Conservation (phyloP, 2,329 filamentous ascomycete genomes). For the Diaporthe citrichinensis region DNA sequence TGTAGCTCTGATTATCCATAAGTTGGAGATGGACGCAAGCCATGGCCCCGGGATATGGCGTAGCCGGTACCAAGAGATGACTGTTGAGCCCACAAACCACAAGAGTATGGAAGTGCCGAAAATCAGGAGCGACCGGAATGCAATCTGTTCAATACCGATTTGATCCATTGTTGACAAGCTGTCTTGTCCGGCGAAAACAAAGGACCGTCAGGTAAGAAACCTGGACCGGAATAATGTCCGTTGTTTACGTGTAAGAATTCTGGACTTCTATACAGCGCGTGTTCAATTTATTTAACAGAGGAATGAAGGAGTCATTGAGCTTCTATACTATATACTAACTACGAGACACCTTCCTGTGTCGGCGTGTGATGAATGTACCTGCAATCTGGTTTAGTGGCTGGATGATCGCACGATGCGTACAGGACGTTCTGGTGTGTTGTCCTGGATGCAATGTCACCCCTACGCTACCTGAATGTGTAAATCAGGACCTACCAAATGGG, state of each 20-base stretch:
- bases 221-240: neutral
- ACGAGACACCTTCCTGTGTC: neutral
- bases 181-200: neutral
- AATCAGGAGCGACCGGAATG: neutral
- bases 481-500: constrained; percentile 12
- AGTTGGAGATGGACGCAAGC: constrained; percentile 51
- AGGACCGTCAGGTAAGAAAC: accelerated
- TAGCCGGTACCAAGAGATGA: constrained; percentile 44
- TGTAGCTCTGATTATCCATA: constrained; percentile 48
- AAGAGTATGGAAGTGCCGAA: constrained; percentile 12
- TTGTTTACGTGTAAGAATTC: too few species aligned
- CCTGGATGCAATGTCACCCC: constrained; percentile 6
- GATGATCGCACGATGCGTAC: neutral
- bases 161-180: neutral
- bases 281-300: neutral
- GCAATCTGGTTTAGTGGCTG: neutral
- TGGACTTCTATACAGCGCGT: neutral
- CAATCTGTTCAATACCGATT: neutral
- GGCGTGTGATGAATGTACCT: neutral
- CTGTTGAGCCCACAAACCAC: constrained; percentile 40
- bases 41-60: constrained; percentile 47
- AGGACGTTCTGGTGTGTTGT: neutral
- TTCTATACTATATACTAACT: neutral
- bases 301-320: too few species aligned
- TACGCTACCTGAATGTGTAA: neutral